Conservation (phyloP, 139 green algal genomes). For the Chlorella sp. region DNA sequence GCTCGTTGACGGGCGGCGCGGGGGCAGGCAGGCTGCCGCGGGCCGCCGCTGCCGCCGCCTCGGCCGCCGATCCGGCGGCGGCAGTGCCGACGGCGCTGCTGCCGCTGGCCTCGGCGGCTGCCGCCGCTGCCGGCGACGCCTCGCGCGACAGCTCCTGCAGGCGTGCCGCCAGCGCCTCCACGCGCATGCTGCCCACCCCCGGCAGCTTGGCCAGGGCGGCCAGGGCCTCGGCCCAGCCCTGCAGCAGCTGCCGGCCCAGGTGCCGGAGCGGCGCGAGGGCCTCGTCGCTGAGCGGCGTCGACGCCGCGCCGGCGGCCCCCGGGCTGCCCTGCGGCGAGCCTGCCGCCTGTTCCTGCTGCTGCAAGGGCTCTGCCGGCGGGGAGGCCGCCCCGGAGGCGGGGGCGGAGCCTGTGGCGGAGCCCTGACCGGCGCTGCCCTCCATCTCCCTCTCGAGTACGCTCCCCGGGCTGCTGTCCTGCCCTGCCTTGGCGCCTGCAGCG, state of each 20-base stretch:
- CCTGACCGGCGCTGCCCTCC: neutral
- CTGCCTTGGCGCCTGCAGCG: no score
- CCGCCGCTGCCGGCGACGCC: no score
- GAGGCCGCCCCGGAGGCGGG: neutral
- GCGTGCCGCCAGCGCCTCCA: constrained; percentile 3
- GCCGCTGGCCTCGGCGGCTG: no score
- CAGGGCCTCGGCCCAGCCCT: constrained; percentile 30
- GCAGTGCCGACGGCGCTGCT: no score
- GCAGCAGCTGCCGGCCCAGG: constrained; percentile 28
- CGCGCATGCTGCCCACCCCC: constrained; percentile 21
- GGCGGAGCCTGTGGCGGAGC: neutral
- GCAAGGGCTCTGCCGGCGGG: neutral
- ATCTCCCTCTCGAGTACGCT: neutral
- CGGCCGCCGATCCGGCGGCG: no score
- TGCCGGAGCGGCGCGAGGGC: neutral
- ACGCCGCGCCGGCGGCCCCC: neutral
- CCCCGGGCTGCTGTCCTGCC: no score
- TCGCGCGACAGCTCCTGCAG: no score
- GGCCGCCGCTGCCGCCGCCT: constrained; percentile 38
- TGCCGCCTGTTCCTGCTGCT: neutral
- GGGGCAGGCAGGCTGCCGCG: neutral
- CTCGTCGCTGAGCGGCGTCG: neutral
- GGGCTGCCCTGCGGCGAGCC: neutral
- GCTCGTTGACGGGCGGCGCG: neutral
- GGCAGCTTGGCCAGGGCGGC: constrained; percentile 21